Conservation (phyloP, 768 basidiomycete species). For the Mycena vitilis region DNA sequence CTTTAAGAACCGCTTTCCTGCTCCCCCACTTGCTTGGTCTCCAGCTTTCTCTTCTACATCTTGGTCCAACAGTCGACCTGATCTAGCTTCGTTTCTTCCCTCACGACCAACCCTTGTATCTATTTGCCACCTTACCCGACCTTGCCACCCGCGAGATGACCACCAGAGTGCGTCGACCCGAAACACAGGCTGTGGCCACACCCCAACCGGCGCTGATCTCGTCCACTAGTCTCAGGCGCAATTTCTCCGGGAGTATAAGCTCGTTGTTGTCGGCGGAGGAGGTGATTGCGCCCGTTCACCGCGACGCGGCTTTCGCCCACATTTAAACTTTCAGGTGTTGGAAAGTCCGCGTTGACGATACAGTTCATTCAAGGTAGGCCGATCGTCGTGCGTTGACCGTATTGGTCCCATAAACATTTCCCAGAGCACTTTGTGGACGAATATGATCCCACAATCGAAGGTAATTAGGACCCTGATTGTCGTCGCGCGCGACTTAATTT, state of each 20-base stretch:
- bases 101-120: not conserved
- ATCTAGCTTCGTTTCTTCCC: not conserved
- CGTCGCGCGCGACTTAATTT: not conserved
- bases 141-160: constrained; percentile 19
- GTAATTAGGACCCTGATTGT: constrained; percentile 49
- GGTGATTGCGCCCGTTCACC: constrained; percentile 59
- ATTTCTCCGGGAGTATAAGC: constrained; percentile 96
- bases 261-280: constrained; percentile 98
- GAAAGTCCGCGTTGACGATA: constrained; percentile 92
- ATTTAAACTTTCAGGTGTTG: constrained; percentile 53
- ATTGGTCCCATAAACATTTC: not conserved
- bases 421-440: constrained; percentile 84
- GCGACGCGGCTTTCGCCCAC: constrained; percentile 15
- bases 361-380: constrained; percentile 90
- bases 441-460: constrained; percentile 92
- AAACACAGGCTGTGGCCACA: not conserved
- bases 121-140: not conserved
- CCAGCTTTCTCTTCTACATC: not conserved
- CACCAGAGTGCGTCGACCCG: constrained; percentile 25
- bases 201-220: constrained; percentile 4
- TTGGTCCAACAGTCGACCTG: not conserved
- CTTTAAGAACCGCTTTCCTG: not conserved
- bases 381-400: not conserved
- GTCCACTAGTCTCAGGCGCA: constrained; percentile 66
- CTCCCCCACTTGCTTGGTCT: not conserved